Percentiles rank a stretch among this genome's conserved stretches.
These are phyloP conservation scores for Fusarium torreyae DNA, from an alignment of 2,329 filamentous ascomycete species.

Conservation along the genomic window DNA sequence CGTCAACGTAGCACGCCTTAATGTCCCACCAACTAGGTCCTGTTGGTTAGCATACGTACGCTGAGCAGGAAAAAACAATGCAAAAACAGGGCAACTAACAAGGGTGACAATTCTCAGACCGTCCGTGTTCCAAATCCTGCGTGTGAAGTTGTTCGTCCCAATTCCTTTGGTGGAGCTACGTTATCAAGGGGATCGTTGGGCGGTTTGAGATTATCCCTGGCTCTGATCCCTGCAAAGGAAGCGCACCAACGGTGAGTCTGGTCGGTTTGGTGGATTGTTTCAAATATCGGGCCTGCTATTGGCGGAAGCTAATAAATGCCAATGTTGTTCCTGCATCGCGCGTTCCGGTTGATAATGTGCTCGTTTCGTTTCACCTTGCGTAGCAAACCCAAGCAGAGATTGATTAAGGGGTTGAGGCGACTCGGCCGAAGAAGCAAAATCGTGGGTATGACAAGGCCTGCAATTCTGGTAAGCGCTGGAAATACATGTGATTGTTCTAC, in stretches of 20 bases:
- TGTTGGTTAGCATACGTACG: conserved; percentile 1
- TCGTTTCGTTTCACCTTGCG: conserved; percentile 31
- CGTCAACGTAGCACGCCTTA: conserved; percentile 29
- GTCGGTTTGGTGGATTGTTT: conserved; percentile 19
- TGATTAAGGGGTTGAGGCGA: conserved; percentile 23
- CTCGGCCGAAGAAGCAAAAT: background rate
- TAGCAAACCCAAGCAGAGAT: background rate
- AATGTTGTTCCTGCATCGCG: background rate
- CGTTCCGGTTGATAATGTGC: conserved; percentile 3
- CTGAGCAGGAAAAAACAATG: conserved; percentile 1
- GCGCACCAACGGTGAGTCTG: conserved; percentile 29
- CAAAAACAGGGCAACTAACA: conserved; percentile 2
- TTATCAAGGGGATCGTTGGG: conserved; percentile 13
- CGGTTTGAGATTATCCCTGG: conserved; percentile 11
- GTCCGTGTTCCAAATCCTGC: conserved; percentile 23
- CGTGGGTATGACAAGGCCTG: background rate
- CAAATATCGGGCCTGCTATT: conserved; percentile 38
- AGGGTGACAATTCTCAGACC: conserved; percentile 14
- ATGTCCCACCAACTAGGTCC: conserved; percentile 23
- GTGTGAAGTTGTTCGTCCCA: background rate
- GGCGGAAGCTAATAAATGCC: conserved; percentile 27
- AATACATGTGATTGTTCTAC: background rate
- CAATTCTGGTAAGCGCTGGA: background rate
- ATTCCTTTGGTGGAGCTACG: conserved; percentile 13
- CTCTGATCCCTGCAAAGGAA: conserved; percentile 11